A percentile compares a stretch with the other conserved stretches of the same genome.
Evolutionary conservation across 495 filamentous ascomycete genomes (phyloP).

Genomic region (Alectoria sarmentosa): DNA sequence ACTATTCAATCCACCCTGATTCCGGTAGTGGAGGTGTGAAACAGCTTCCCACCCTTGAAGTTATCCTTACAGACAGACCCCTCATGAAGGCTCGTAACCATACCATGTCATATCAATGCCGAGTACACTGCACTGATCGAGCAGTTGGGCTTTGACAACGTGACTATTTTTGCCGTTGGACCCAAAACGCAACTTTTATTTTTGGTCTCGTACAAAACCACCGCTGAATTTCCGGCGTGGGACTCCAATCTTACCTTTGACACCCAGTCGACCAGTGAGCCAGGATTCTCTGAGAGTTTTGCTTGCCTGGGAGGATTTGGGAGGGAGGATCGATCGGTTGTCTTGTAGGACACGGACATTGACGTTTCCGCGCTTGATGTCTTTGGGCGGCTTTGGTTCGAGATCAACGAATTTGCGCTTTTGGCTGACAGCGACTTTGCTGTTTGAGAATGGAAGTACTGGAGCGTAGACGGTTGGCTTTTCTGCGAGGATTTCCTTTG

Average conservation of each 20-base stretch:
- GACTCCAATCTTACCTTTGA: conserved; percentile 21
- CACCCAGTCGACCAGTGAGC: conserved; percentile 36
- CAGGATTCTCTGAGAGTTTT: conserved; percentile 42
- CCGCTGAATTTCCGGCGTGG: conserved; percentile 25
- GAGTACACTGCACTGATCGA: neutral
- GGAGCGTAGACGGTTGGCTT: conserved; percentile 37
- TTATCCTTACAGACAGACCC: neutral
- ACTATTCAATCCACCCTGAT: neutral
- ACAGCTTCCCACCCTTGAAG: neutral
- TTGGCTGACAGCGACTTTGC: conserved; percentile 29
- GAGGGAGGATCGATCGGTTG: conserved; percentile 38
- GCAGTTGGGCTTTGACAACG: neutral
- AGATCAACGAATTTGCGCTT: conserved; percentile 47
- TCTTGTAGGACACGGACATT: conserved; percentile 47
- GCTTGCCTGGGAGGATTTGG: conserved; percentile 43
- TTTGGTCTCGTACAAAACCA: conserved; percentile 34
- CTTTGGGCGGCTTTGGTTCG: conserved; percentile 46
- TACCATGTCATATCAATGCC: neutral
- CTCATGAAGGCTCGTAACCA: neutral
- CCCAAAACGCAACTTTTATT: neutral
- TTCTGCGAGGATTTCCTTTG: conserved; percentile 46
- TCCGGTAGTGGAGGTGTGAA: neutral
- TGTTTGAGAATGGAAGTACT: conserved; percentile 35
- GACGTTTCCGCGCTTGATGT: conserved; percentile 45
- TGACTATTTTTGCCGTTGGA: neutral